Conservation (phyloP, 345 rosid species). For the Kandelia obovata region DNA sequence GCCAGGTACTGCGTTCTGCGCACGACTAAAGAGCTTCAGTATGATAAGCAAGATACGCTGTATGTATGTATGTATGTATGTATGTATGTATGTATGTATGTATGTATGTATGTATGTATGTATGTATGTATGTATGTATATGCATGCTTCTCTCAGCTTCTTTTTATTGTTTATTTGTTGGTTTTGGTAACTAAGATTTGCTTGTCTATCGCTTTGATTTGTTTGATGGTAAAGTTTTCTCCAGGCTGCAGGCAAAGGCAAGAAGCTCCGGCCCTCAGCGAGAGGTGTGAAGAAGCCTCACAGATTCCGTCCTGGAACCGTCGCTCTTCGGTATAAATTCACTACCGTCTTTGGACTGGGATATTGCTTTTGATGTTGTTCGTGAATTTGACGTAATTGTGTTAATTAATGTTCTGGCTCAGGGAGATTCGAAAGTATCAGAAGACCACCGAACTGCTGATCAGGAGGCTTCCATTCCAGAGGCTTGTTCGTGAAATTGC, state of each 20-base stretch:
- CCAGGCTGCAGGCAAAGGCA: conserved; percentile 18
- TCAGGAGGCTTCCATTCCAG: conserved; percentile 28
- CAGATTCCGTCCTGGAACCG: conserved; percentile 27
- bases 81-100: not conserved
- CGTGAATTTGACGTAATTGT: too few relatives aligned
- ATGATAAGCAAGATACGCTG: too few relatives aligned
- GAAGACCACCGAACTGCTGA: conserved; percentile 26
- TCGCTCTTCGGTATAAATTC: conserved; percentile 22
- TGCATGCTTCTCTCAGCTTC: not conserved
- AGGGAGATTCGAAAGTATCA: conserved; percentile 28
- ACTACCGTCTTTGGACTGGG: too few relatives aligned
- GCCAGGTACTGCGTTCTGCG: conserved; percentile 8
- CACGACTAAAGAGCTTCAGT: too few relatives aligned
- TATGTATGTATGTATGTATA: not conserved
- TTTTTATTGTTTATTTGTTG: not conserved
- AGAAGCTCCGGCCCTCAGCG: conserved; percentile 13
- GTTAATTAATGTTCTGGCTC: not conserved
- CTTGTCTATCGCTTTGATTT: not conserved
- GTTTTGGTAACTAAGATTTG: not conserved
- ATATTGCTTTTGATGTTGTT: too few relatives aligned
- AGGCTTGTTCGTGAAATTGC: conserved; percentile 33
- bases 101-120: not conserved
- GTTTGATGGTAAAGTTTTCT: not conserved
- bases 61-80: not conserved
- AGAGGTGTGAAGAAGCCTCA: conserved; percentile 26